Evolutionary conservation across 2,329 filamentous ascomycete genomes (phyloP).

Genomic region (Magnaporthiopsis incrustans): DNA sequence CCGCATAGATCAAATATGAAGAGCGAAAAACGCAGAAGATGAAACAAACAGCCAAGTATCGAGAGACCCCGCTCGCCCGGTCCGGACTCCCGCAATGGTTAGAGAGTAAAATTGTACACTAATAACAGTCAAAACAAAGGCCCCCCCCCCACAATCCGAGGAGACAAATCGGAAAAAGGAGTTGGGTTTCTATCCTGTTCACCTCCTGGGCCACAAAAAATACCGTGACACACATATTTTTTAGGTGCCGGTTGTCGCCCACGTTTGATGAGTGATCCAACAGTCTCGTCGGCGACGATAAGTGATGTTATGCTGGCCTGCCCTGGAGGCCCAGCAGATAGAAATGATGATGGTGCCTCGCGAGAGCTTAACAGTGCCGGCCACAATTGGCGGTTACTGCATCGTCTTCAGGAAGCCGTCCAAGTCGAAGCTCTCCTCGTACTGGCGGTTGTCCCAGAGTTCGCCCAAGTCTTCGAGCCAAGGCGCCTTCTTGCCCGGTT

Average conservation of each 20-base stretch:
- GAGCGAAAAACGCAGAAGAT: not conserved
- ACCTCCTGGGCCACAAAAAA: not conserved
- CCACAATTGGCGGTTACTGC: slow-evolving; percentile 39
- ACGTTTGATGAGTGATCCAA: not conserved
- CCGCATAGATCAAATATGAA: not conserved
- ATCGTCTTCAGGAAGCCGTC: slow-evolving; percentile 94
- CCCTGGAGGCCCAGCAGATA: not conserved
- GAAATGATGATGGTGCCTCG: not conserved
- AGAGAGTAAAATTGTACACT: not conserved
- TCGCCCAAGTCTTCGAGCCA: slow-evolving; percentile 94
- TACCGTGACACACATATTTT: not conserved
- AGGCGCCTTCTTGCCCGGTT: slow-evolving; percentile 87
- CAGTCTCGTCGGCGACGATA: not conserved
- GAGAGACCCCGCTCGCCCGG: not conserved
- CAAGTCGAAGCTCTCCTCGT: slow-evolving; percentile 95
- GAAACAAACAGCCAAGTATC: not conserved
- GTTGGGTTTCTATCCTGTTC: not conserved
- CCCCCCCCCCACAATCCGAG: no score
- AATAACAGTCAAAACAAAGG: not conserved
- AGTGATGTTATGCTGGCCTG: not conserved
- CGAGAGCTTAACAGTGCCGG: not conserved
- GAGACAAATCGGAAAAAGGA: not conserved
- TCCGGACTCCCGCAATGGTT: not conserved
- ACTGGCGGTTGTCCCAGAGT: slow-evolving; percentile 94
- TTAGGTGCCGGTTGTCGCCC: not conserved